Evolutionary conservation across 208 protist species (phyloP).

Genomic region (Acanthamoeba royreba): DNA sequence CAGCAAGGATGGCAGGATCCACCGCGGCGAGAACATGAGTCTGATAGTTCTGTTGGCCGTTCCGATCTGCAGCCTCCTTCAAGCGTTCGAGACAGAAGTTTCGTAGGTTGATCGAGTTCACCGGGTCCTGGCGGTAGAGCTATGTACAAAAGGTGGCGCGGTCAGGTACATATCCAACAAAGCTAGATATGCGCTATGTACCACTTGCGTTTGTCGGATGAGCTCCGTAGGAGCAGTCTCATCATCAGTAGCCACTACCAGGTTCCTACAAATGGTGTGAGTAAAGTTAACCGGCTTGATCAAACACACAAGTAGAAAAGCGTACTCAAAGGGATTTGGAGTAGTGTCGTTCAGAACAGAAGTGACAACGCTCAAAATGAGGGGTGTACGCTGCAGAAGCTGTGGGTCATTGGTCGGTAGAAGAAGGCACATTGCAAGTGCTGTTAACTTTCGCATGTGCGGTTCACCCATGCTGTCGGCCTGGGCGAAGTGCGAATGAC

Average conservation of each 20-base stretch:
- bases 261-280: not conserved
- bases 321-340: not conserved
- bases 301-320: not conserved
- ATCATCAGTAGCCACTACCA: not conserved
- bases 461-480: not conserved
- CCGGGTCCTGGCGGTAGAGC: not conserved
- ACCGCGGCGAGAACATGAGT: not conserved
- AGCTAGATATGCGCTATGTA: not conserved
- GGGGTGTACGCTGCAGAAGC: not conserved
- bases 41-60: conserved; percentile 26
- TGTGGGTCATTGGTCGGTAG: not conserved
- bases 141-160: not conserved
- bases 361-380: conserved; percentile 9
- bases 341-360: not conserved
- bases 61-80: not conserved
- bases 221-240: not conserved
- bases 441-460: conserved; percentile 46
- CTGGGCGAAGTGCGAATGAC: not conserved
- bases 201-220: conserved; percentile 44
- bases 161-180: not conserved
- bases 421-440: not conserved
- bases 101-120: not conserved
- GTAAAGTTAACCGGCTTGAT: not conserved
- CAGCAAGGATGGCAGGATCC: not conserved
- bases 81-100: not conserved